Percentiles rank a stretch among this genome's conserved stretches.
phyloP scores from a whole-genome alignment of 2,329 filamentous ascomycete species.

The Ophiostoma sp. region DNA sequence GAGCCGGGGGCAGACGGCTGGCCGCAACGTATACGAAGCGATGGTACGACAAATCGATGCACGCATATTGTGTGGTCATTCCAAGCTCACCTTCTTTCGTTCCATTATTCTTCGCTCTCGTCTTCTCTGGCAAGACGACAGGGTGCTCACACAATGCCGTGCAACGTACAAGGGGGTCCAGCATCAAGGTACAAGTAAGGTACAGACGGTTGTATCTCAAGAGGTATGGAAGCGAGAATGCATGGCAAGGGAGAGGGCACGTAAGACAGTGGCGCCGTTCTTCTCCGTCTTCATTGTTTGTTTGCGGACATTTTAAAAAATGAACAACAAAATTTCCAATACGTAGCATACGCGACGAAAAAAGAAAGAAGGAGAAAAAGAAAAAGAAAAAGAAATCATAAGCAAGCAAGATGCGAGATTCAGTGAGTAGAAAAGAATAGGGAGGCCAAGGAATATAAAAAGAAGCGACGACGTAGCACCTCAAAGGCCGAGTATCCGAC shows the following conservation, averaged over 20 bases:
- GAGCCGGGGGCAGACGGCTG: background rate
- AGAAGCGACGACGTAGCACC: background rate
- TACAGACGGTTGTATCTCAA: background rate
- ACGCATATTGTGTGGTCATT: background rate
- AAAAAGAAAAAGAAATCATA: background rate
- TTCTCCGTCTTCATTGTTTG: background rate
- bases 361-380: background rate
- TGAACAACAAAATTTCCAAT: background rate
- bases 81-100: background rate
- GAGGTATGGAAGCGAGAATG: background rate
- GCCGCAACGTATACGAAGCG: background rate
- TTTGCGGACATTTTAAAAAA: background rate
- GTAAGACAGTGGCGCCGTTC: background rate
- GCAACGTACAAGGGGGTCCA: background rate
- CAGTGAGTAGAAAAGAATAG: background rate
- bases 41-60: constrained; percentile 13
- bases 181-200: background rate
- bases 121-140: background rate
- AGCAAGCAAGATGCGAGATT: background rate
- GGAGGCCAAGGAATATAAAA: background rate
- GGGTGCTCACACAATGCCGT: background rate
- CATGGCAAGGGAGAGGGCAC: background rate
- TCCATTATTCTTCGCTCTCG: background rate
- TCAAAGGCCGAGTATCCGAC: background rate
- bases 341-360: background rate